Conservation (phyloP, 306 rosid species). For the Vigna nakashimae region DNA sequence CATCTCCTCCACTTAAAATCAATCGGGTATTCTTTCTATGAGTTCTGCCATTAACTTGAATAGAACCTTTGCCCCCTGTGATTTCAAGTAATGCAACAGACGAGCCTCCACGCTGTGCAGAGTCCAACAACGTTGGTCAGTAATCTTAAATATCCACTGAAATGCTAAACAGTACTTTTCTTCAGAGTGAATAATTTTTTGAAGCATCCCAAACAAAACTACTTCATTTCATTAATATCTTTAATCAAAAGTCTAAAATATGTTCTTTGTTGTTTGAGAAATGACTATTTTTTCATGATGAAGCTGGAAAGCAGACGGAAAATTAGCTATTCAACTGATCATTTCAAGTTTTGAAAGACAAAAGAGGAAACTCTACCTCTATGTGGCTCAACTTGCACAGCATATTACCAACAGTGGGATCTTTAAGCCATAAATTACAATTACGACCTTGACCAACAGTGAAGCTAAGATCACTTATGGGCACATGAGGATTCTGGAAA, state of each 20-base stretch:
- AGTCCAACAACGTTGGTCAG: slow-evolving; percentile 48
- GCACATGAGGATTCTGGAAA: slow-evolving; percentile 82
- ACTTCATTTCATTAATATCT: slow-evolving; percentile 20
- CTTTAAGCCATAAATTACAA: slow-evolving; percentile 83
- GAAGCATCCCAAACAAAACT: slow-evolving; percentile 4
- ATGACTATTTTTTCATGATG: slow-evolving; percentile 9
- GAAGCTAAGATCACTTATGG: slow-evolving; percentile 59
- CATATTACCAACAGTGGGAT: slow-evolving; percentile 61
- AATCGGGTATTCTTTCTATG: slow-evolving; percentile 58
- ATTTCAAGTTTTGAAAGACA: slow-evolving; percentile 33
- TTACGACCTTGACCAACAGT: slow-evolving; percentile 85
- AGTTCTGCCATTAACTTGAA: slow-evolving; percentile 77
- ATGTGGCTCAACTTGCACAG: slow-evolving; percentile 84
- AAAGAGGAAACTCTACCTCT: slow-evolving; percentile 63
- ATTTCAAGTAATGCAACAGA: slow-evolving; percentile 79
- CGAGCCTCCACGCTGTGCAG: slow-evolving; percentile 69
- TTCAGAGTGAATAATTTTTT: slow-evolving; percentile 10
- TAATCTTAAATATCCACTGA: background rate
- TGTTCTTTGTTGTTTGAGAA: background rate
- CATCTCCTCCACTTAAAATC: slow-evolving; percentile 84
- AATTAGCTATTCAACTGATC: slow-evolving; percentile 34
- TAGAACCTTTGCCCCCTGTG: slow-evolving; percentile 73
- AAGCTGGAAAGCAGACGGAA: slow-evolving; percentile 24
- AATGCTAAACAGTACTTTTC: slow-evolving; percentile 12
- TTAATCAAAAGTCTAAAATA: slow-evolving; percentile 25